Conservation (phyloP, 805 yeast species). For the Kockiozyma suomiensis region DNA sequence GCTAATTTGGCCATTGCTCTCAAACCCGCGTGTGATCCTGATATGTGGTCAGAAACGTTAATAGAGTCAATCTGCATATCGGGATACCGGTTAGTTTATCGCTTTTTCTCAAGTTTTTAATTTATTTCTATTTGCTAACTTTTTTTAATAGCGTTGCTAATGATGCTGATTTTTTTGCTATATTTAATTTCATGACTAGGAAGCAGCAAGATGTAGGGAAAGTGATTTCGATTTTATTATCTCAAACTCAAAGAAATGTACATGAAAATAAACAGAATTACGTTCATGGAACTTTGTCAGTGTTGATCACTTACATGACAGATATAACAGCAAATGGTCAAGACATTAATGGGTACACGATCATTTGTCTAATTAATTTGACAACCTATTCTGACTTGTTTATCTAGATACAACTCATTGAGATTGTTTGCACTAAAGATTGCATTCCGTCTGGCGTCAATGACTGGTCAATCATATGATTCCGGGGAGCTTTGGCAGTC, state of each 20-base stretch:
- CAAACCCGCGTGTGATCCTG: background rate
- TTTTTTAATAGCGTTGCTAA: background rate
- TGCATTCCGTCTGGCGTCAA: background rate
- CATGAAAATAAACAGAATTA: background rate
- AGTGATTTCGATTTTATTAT: no score
- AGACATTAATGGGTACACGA: background rate
- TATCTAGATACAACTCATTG: background rate
- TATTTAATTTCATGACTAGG: background rate
- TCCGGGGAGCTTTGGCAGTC: background rate
- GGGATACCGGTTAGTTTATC: conserved; percentile 1
- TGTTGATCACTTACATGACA: background rate
- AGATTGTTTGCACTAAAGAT: background rate
- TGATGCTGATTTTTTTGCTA: background rate
- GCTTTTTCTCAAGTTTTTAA: background rate
- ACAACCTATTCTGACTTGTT: background rate
- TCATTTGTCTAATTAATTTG: background rate
- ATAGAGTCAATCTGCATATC: background rate
- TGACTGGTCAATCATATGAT: background rate
- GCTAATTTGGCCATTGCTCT: background rate
- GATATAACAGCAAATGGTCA: background rate
- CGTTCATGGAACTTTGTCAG: background rate
- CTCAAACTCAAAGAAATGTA: background rate
- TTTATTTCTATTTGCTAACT: background rate
- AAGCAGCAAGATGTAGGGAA: background rate
- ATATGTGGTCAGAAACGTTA: background rate